Evolutionary conservation across 2,329 filamentous ascomycete genomes (phyloP).

Genomic region (Coniochaeta sp.): DNA sequence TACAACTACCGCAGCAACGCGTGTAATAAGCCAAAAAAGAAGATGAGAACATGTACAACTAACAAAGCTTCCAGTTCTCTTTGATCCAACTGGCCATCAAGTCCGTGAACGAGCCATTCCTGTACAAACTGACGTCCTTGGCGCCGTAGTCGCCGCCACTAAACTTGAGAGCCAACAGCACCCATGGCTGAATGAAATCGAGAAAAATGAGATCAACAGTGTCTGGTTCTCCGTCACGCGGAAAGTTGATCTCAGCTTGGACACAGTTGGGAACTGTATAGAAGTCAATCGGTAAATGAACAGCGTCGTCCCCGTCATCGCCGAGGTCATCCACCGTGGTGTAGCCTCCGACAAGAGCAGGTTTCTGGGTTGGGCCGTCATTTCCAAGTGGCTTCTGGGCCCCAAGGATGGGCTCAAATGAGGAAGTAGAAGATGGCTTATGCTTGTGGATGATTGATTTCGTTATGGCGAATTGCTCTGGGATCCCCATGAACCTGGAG

Average conservation of each 20-base stretch:
- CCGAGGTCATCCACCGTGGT: conserved; percentile 83
- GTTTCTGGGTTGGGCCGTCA: conserved; percentile 22
- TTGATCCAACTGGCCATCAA: conserved; percentile 50
- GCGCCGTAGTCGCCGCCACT: conserved; percentile 42
- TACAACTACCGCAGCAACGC: background rate
- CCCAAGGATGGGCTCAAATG: conserved; percentile 3
- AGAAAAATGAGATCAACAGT: conserved; percentile 84
- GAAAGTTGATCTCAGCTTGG: conserved; percentile 60
- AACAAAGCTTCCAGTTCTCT: conserved; percentile 50
- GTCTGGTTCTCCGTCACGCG: conserved; percentile 48
- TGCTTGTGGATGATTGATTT: conserved; percentile 18
- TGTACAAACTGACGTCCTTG: conserved; percentile 42
- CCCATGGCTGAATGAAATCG: conserved; percentile 81
- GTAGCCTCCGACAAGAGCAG: conserved; percentile 60
- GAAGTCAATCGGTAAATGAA: conserved; percentile 68
- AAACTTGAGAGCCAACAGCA: conserved; percentile 66
- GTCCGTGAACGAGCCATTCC: conserved; percentile 47
- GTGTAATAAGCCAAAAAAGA: background rate
- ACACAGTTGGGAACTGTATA: conserved; percentile 80
- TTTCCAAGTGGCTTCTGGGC: conserved; percentile 23
- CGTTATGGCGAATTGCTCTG: conserved; percentile 31
- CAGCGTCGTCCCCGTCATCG: conserved; percentile 79
- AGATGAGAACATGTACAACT: background rate
- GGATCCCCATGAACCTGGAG: conserved; percentile 39
- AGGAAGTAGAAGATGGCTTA: conserved; percentile 4